phyloP scores from a whole-genome alignment of 495 filamentous ascomycete species.

The Lasiosphaeriaceae sp. region DNA sequence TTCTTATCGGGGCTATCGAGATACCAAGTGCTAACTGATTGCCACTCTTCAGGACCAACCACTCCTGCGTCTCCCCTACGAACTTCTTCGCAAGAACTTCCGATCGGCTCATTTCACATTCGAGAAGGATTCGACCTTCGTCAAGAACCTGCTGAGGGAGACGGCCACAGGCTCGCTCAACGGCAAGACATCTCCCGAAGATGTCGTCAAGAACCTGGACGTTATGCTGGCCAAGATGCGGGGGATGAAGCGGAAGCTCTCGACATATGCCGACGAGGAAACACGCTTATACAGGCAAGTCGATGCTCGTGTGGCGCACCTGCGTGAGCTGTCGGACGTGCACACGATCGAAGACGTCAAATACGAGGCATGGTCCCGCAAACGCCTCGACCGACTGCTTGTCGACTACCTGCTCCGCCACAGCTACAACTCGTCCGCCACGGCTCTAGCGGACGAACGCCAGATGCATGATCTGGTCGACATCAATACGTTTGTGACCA shows the following conservation, averaged over 20 bases:
- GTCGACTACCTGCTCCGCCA: slow-evolving; percentile 86
- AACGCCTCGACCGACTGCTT: slow-evolving; percentile 75
- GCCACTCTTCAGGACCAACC: slow-evolving; percentile 72
- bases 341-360: slow-evolving; percentile 84
- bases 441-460: slow-evolving; percentile 66
- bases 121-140: slow-evolving; percentile 69
- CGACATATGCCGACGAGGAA: slow-evolving; percentile 73
- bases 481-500: slow-evolving; percentile 80
- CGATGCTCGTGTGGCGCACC: slow-evolving; percentile 70
- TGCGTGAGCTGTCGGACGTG: slow-evolving; percentile 74
- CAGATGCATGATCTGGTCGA: slow-evolving; percentile 72
- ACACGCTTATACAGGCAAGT: slow-evolving; percentile 65
- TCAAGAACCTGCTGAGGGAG: slow-evolving; percentile 67
- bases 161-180: slow-evolving; percentile 63
- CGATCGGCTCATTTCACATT: slow-evolving; percentile 78
- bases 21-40: not conserved
- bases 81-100: slow-evolving; percentile 89
- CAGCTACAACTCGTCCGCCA: slow-evolving; percentile 77
- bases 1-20: slow-evolving; percentile 1
- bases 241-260: slow-evolving; percentile 81
- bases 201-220: slow-evolving; percentile 73
- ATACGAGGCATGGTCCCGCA: slow-evolving; percentile 85
- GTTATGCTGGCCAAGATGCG: slow-evolving; percentile 80
- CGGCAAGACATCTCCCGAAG: slow-evolving; percentile 55
- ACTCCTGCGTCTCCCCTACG: slow-evolving; percentile 84